Base-by-base conservation (phyloP, 2,329 filamentous ascomycete genomes). In the Phialophora macrospora region DNA sequence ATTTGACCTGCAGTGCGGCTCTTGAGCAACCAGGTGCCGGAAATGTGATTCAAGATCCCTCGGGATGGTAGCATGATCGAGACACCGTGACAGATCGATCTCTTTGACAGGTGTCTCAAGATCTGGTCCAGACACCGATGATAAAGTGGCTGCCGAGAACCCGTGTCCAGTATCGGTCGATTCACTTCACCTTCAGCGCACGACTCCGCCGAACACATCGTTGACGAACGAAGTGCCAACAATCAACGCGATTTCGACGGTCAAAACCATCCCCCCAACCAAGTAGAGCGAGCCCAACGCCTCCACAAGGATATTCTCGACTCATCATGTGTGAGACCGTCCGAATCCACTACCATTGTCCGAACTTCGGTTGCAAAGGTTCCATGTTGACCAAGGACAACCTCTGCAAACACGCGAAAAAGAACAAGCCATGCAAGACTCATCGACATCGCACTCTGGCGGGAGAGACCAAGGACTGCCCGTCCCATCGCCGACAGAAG, bases 241-340 rank as follows among this genome's bases (percentile, higher is more conserved):
- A 8, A 7, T n/a, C 6, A 17, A 44, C 5, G 14, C 48, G 5
- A 26, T 22, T 17, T 51, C 9, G 17, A 55, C 28, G 8, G 7
- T 12, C 14, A 34, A 11, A 55, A n/a, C 3, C 52, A 7, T 32
- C 34, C 30, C 51, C 1, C 52, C 3, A 26, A 51, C 48, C 22
- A 51, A 11, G 22, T 28, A n/a, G 20, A 51, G 20, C 48, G 48
- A 24, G 20, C 9, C 38, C 14, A 8, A 26, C 48, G 48, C 14
- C 14, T 24, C 22, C 48, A 14, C 14, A 2, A 54, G 20, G 11
- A 46, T 8, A n/a, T 5, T 17, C n/a, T 20, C 41, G 14, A 28
- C 34, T 20, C 58, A 61, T 17, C 38, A 65, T 68, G 65, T 68
- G 65, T 59, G 65, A 65, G 52, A 65, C 65, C 22, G 62, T 60